phyloP scores from a whole-genome alignment of 176 grass and related monocot species.

The Rhynchospora tenuis region DNA sequence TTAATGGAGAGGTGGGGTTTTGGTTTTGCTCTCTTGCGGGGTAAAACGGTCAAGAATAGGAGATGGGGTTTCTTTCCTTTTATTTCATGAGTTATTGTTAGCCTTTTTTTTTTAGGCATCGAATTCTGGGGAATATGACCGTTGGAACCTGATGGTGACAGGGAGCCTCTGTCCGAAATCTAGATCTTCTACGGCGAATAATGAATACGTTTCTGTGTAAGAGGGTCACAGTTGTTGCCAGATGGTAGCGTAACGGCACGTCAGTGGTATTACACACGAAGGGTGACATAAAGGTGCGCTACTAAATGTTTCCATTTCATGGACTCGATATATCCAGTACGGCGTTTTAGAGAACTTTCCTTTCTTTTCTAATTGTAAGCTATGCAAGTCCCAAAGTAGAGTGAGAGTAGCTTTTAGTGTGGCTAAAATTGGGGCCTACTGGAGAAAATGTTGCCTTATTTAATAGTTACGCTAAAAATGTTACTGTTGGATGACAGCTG shows the following conservation, averaged over 20 bases:
- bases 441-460: too few relatives aligned
- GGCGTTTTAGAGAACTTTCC: not conserved
- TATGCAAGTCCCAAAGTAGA: not conserved
- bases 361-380: not conserved
- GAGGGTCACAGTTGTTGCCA: not conserved
- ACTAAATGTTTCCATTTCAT: not conserved
- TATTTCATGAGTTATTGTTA: not conserved
- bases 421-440: not conserved
- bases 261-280: not conserved
- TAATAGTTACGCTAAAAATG: too few relatives aligned
- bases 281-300: not conserved
- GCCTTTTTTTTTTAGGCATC: not conserved
- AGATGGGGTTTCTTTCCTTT: slow-evolving; percentile 13
- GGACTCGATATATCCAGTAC: not conserved
- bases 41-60: slow-evolving; percentile 33
- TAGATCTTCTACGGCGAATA: not conserved
- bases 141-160: slow-evolving; percentile 26
- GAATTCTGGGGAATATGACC: slow-evolving; percentile 34
- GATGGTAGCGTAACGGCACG: not conserved
- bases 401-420: not conserved
- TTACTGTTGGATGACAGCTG: not conserved
- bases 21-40: not conserved
- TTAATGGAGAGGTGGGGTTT: slow-evolving; percentile 7
- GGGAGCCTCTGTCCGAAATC: not conserved
- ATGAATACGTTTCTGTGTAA: not conserved